Evolutionary conservation across 1,284 basidiomycete species (phyloP), one percentile per base, ranked within the genome.

Genomic region (Apiotrichum brassicae): DNA sequence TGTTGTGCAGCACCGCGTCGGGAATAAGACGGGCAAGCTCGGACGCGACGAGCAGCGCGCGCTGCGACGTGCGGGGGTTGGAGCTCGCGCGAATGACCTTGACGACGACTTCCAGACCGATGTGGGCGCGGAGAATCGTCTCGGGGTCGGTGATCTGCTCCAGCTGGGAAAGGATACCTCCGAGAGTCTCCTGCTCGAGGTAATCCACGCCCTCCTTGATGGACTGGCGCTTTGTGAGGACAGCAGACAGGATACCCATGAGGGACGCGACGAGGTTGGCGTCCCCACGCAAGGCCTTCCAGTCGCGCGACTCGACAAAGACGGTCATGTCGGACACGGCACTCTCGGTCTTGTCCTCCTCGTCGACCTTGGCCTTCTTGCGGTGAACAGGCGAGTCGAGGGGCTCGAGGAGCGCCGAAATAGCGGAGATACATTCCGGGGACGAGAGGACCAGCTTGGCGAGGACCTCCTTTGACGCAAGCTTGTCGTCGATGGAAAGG

Each of bases 41-140:
- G 3, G 91, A 84, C 70, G 97, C 85, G 24, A 97, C 78, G n/a
- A 97, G 77, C 3, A 98, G 76, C 0, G 92, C 90, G 66, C 94
- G 87, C 60, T 97, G 85, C 74, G 93, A 93, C 0, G 89, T 94
- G 66, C 97, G 90, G 2, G 93, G 92, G 66, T 95, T 97, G 48
- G 83, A 81, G 3, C 89, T 86, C 13, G 83, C 89, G 65, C 90
- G 78, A 64, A 94, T 86, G 30, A 93, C 77, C 58, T 93, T 89
- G 25, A 94, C 84, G 23, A 94, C 78, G 2, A 90, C 82, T 57
- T 93, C 88, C 49, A 92, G 72, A 19, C 75, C 72, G 19, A 76
- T 64, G 41, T 71, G 65, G 11, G 74, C 71, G 45, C 59, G 62
- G n/a, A 61, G 57, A 12, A 70, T 59, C 28, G 71, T 60, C n/a